Conservation (phyloP, 2,329 filamentous ascomycete genomes). For the Alternaria triticimaculans region DNA sequence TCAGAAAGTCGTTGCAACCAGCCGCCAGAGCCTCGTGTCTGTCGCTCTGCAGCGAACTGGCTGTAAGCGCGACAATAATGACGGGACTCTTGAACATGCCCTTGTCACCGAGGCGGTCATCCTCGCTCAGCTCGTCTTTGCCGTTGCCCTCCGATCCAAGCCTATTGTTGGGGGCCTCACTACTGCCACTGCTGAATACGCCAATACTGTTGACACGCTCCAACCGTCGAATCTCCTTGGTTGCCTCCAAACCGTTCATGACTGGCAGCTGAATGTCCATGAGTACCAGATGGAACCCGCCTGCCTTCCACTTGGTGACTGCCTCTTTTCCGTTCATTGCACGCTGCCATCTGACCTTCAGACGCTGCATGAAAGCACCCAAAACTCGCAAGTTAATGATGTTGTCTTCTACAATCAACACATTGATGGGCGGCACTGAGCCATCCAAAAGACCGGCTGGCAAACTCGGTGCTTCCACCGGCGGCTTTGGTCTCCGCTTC, state of each 20-base stretch:
- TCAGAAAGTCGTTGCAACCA: slow-evolving; percentile 97
- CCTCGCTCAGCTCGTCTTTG: slow-evolving; percentile 56
- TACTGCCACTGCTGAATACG: slow-evolving; percentile 71
- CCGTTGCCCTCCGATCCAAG: slow-evolving; percentile 48
- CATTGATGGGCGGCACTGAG: slow-evolving; percentile 92
- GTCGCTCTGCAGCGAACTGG: slow-evolving; percentile 92
- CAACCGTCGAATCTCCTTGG: slow-evolving; percentile 88
- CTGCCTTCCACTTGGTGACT: slow-evolving; percentile 88
- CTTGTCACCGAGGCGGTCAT: slow-evolving; percentile 72
- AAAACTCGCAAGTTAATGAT: slow-evolving; percentile 94
- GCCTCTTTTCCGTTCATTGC: slow-evolving; percentile 95
- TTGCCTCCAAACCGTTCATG: slow-evolving; percentile 95
- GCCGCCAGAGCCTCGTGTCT: slow-evolving; percentile 92
- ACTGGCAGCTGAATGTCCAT: slow-evolving; percentile 99
- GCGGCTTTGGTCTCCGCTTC: slow-evolving; percentile 50
- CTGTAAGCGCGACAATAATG: slow-evolving; percentile 96
- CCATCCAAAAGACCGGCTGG: slow-evolving; percentile 72
- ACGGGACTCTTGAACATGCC: slow-evolving; percentile 91
- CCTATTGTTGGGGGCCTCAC: slow-evolving; percentile 46
- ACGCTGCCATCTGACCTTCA: slow-evolving; percentile 97
- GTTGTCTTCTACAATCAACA: slow-evolving; percentile 97
- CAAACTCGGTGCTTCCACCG: slow-evolving; percentile 49
- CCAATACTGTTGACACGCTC: slow-evolving; percentile 92
- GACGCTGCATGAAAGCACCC: slow-evolving; percentile 92
- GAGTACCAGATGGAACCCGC: slow-evolving; percentile 92